Base-by-base conservation (phyloP, 495 filamentous ascomycete species). In the Cenococcum geophilum region DNA sequence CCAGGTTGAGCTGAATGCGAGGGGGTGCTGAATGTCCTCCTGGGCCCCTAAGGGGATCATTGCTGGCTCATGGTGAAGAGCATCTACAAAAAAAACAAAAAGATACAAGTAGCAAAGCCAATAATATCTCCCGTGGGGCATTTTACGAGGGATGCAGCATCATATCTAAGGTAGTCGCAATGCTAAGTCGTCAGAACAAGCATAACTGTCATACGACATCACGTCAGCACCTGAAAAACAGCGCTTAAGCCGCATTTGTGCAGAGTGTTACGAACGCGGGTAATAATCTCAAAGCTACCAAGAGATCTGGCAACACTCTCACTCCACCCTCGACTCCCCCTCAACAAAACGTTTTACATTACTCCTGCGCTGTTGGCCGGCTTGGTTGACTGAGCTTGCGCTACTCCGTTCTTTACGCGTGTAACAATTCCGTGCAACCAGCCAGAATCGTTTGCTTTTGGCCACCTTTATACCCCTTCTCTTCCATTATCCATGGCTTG, bases 1-100 rank as follows among this genome's bases (percentile, higher is more conserved):
- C 80, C 82, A 84, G 40, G 58, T 64, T 16, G 60, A 65, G 21
- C 78, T 77, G 58, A 79, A 73, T 51, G 64, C 42, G 35, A 78
- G 27, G 5, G 68, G 23, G 12, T 32, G 43, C 11, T 36, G 42
- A 45, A 37, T 57, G 40, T 27, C 62, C 47, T 68, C 49, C 22
- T 57, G 51, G 11, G 1, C 20, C 12, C 32, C 64, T 16, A 60
- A 22, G 12, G 64, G 60, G 10, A 37, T 21, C 59, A 62, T 66
- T 36, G 45, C 58, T 22, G 18, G 37, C 60, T 35, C 54, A 57
- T 60, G n/a, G 14, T 37, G 63, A 49, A 22, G 20, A 16, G 55
- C 50, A 55, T 51, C 20, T 27, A 14, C 50, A 32, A 57, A 16
- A n/a, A 47, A 20, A 47, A 20, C 27, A 11, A 22, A 47, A 49